Percentiles rank a stretch among this genome's conserved stretches.
Evolutionary conservation across 192 early-diverging fungal species (phyloP).

Genomic region (Entophlyctis helioformis): DNA sequence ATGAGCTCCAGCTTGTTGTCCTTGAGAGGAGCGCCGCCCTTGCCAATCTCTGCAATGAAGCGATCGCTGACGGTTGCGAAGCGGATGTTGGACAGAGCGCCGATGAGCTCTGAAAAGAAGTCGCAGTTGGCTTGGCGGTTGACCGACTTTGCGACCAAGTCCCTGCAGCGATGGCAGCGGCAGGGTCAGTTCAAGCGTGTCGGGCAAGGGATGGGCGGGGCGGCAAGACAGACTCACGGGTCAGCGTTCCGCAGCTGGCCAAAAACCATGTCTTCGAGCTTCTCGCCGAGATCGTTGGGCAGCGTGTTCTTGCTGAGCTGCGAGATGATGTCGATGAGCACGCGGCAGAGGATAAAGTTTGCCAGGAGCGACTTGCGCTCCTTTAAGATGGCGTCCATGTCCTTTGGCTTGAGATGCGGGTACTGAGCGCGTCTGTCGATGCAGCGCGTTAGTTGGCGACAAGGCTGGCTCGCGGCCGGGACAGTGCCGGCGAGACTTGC

Average conservation of each 20-base stretch:
- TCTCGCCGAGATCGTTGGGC: constrained; percentile 69
- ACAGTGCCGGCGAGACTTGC: not conserved
- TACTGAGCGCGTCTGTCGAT: constrained; percentile 17
- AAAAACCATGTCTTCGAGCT: constrained; percentile 90
- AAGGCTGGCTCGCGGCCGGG: not conserved
- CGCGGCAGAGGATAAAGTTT: constrained; percentile 73
- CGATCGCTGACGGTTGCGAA: constrained; percentile 90
- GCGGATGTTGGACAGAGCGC: constrained; percentile 70
- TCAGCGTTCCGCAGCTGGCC: constrained; percentile 75
- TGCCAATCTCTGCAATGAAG: constrained; percentile 50
- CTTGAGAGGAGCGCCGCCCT: constrained; percentile 10
- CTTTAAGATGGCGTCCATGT: constrained; percentile 44
- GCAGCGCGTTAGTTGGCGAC: not conserved
- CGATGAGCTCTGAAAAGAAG: constrained; percentile 86
- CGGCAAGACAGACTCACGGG: constrained; percentile 43
- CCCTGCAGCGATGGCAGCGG: constrained; percentile 18
- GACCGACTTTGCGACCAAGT: constrained; percentile 52
- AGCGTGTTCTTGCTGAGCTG: constrained; percentile 59
- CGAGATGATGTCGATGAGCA: constrained; percentile 73
- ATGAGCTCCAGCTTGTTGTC: constrained; percentile 77
- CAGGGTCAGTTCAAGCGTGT: too few species aligned
- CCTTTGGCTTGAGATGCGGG: constrained; percentile 18
- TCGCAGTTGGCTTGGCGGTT: constrained; percentile 84
- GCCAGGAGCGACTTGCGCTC: constrained; percentile 45
- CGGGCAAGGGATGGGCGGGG: not conserved